A percentile compares a stretch with the other conserved stretches of the same genome.
phyloP scores from a whole-genome alignment of 768 basidiomycete genomes.

The Artomyces pyxidatus region DNA sequence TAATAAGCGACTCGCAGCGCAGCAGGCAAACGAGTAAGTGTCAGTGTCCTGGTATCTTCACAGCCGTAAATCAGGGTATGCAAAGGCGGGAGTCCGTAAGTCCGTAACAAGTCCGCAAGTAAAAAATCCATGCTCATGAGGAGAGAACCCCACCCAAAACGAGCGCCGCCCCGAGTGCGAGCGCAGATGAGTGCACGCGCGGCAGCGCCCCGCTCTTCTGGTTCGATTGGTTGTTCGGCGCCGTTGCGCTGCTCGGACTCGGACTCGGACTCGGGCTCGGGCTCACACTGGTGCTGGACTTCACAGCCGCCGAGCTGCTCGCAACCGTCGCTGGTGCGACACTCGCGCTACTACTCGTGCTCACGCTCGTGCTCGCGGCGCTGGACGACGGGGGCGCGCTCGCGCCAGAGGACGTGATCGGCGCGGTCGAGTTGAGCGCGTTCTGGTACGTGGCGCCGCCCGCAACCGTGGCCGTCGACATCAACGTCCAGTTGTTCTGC shows the following conservation, averaged over 20 bases:
- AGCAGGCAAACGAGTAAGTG: too few species aligned
- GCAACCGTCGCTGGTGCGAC: background rate
- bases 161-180: background rate
- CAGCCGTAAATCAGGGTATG: too few species aligned
- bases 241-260: background rate
- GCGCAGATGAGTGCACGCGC: background rate
- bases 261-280: too few species aligned
- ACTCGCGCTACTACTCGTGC: background rate
- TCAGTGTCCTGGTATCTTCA: too few species aligned
- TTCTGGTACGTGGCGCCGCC: slow-evolving; percentile 15
- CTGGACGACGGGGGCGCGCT: background rate
- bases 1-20: too few species aligned
- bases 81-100: too few species aligned
- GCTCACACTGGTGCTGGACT: too few species aligned
- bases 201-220: background rate
- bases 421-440: background rate
- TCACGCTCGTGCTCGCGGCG: background rate
- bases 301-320: slow-evolving; percentile 6
- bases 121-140: background rate
- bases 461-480: slow-evolving; percentile 38
- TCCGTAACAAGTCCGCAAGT: too few species aligned
- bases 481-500: slow-evolving; percentile 62
- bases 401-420: background rate
- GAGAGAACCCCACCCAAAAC: background rate
- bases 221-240: background rate